These are phyloP conservation scores for Cicer chorassanicum DNA, from an alignment of 306 rosid species.

Conservation along the genomic window DNA sequence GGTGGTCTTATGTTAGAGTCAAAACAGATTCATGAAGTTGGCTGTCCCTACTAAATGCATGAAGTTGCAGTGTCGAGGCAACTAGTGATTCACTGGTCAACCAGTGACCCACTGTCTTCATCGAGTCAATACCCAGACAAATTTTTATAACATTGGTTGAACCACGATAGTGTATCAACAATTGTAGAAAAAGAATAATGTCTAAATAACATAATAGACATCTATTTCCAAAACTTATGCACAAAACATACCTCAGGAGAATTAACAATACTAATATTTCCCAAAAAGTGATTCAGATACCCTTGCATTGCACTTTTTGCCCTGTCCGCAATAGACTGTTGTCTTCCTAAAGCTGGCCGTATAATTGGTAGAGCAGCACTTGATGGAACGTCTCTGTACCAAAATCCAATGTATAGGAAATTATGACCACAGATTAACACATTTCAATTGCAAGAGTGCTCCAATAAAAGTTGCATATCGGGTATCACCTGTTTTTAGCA, in stretches of 20 bases:
- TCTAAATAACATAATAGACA: slow-evolving; percentile 28
- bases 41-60: slow-evolving; percentile 32
- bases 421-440: slow-evolving; percentile 36
- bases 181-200: neutral
- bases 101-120: neutral
- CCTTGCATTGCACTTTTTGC: slow-evolving; percentile 97
- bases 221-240: slow-evolving; percentile 34
- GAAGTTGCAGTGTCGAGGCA: neutral
- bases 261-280: slow-evolving; percentile 89
- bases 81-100: neutral
- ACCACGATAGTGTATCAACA: slow-evolving; percentile 24
- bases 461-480: slow-evolving; percentile 17
- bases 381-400: slow-evolving; percentile 95
- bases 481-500: slow-evolving; percentile 70
- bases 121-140: neutral
- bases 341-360: slow-evolving; percentile 94
- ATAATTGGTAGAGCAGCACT: slow-evolving; percentile 95
- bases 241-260: slow-evolving; percentile 84
- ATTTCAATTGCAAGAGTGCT: slow-evolving; percentile 28
- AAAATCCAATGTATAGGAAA: slow-evolving; percentile 48
- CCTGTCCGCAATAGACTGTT: slow-evolving; percentile 88
- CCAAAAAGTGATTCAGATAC: slow-evolving; percentile 93
- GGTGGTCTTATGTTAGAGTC: slow-evolving; percentile 9
- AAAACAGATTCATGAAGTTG: slow-evolving; percentile 23
- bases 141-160: neutral